phyloP scores from a whole-genome alignment of 1,284 basidiomycete genomes.

The Cryptococcus jaspeensis region DNA sequence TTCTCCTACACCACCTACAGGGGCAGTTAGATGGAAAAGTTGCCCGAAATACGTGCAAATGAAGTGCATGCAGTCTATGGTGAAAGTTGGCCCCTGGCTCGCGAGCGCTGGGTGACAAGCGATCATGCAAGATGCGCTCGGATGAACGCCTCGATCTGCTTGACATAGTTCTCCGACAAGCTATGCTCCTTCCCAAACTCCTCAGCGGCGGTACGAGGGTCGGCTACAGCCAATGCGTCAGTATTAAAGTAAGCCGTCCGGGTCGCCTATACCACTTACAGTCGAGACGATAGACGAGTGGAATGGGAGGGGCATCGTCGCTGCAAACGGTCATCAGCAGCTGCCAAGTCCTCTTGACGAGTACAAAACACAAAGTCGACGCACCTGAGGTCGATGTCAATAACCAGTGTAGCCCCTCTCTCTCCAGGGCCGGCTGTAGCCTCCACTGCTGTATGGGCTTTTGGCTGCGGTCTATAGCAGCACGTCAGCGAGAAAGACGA shows the following conservation, averaged over 20 bases:
- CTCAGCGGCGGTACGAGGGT: conserved; percentile 24
- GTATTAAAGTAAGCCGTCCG: conserved; percentile 1
- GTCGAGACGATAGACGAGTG: conserved; percentile 15
- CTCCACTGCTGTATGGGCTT: no score
- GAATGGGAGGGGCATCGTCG: conserved; percentile 30
- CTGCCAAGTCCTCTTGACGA: background rate
- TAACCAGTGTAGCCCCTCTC: conserved; percentile 7
- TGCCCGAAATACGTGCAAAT: background rate
- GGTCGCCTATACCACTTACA: no score
- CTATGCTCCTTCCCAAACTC: conserved; percentile 27
- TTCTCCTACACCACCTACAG: conserved; percentile 91
- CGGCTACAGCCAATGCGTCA: conserved; percentile 14
- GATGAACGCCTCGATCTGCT: conserved; percentile 37
- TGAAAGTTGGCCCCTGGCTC: no score
- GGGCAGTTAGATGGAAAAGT: conserved; percentile 60
- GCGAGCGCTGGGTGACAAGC: no score
- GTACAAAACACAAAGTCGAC: background rate
- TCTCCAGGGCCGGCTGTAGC: no score
- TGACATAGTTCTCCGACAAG: conserved; percentile 32
- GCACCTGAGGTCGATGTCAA: conserved; percentile 33
- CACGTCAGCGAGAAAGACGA: background rate
- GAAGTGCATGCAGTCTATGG: background rate
- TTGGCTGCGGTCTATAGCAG: no score
- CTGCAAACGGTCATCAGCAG: conserved; percentile 8
- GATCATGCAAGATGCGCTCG: conserved; percentile 12